A percentile compares a stretch with the other conserved stretches of the same genome.
Evolutionary conservation across 2,329 filamentous ascomycete genomes (phyloP).

Genomic region (Aspergillus brunneoviolaceus): DNA sequence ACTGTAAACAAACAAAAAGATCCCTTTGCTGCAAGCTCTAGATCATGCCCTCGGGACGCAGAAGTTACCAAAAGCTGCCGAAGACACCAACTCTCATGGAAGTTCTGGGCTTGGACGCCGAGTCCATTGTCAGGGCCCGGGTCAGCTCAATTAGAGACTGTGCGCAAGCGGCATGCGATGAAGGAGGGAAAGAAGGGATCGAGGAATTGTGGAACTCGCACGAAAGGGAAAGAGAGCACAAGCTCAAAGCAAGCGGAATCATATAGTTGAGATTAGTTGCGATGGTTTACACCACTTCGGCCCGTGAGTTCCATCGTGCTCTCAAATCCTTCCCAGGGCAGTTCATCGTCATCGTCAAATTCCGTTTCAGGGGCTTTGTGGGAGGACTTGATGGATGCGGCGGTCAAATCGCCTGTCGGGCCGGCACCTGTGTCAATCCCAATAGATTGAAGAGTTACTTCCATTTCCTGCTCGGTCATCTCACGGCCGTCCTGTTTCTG

Average conservation of each 20-base stretch:
- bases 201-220: not conserved
- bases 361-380: conserved; percentile 21
- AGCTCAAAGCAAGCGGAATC: not conserved
- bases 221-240: not conserved
- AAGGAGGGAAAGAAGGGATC: no score
- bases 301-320: conserved; percentile 43
- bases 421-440: conserved; percentile 33
- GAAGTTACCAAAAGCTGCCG: not conserved
- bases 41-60: not conserved
- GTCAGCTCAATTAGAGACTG: not conserved
- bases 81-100: not conserved
- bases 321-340: conserved; percentile 47
- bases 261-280: conserved; percentile 11
- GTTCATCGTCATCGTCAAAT: conserved; percentile 39
- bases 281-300: conserved; percentile 22
- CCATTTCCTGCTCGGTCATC: conserved; percentile 63
- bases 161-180: not conserved
- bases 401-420: conserved; percentile 27
- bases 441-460: conserved; percentile 59
- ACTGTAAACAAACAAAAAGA: not conserved
- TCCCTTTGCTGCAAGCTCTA: not conserved
- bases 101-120: not conserved
- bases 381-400: conserved; percentile 30
- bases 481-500: conserved; percentile 66
- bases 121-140: not conserved